Conservation (phyloP, 2,329 filamentous ascomycete genomes). For the Talaromyces pinophilus region DNA sequence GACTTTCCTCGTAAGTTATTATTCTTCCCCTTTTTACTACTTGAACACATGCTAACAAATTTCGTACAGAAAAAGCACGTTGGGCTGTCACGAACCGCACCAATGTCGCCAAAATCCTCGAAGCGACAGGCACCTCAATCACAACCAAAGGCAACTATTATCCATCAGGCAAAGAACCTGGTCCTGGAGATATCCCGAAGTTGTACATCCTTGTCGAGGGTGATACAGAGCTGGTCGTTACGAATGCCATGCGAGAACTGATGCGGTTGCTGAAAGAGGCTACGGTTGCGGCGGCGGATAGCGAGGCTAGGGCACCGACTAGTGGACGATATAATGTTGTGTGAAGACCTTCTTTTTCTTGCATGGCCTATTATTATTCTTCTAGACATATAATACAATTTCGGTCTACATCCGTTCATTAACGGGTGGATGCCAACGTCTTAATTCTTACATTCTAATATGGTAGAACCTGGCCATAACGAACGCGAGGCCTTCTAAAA, state of each 20-base stretch:
- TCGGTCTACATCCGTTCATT: neutral
- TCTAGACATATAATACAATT: neutral
- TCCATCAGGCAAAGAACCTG: slow-evolving; percentile 74
- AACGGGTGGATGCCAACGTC: neutral
- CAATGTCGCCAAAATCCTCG: slow-evolving; percentile 96
- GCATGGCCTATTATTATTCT: neutral
- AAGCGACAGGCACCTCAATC: slow-evolving; percentile 91
- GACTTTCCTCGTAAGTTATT: slow-evolving; percentile 76
- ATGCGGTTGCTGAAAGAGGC: slow-evolving; percentile 86
- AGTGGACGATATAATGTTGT: slow-evolving; percentile 85
- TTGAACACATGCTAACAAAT: slow-evolving; percentile 11
- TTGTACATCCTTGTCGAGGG: slow-evolving; percentile 97
- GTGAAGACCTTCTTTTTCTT: slow-evolving; percentile 40
- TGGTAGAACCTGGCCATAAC: neutral
- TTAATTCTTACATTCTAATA: neutral
- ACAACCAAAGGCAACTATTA: slow-evolving; percentile 97
- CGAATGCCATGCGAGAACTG: slow-evolving; percentile 85
- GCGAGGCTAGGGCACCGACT: slow-evolving; percentile 75
- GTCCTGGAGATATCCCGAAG: slow-evolving; percentile 77
- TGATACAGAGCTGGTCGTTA: slow-evolving; percentile 90
- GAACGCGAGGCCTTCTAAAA: neutral
- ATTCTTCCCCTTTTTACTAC: too few relatives aligned
- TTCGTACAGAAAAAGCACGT: slow-evolving; percentile 73
- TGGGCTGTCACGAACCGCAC: slow-evolving; percentile 99
- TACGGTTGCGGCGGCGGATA: slow-evolving; percentile 83